Base-by-base conservation (phyloP, 345 rosid genomes). In the Rhizophora apiculata region DNA sequence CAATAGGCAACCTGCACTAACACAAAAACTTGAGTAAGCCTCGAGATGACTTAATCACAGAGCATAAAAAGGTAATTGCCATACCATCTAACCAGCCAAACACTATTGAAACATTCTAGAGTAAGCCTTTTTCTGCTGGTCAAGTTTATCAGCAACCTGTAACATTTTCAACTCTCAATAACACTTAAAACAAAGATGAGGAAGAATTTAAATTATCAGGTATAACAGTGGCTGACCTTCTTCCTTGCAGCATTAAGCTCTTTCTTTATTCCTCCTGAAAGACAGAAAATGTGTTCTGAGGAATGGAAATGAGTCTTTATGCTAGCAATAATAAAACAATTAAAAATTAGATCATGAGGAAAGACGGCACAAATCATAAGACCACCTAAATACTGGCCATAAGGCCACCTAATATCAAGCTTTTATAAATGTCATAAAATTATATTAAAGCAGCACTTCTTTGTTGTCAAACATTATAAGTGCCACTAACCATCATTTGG, bases 401-500 rank as follows among this genome's bases (percentile, higher is more conserved):
- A 22, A 22, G 4, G 24, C 60, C 4, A 55, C 60, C 29, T 8
- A 55, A 21, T 55, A 24, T 55, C 30, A 22, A 55, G 49, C 49
- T 22, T 55, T 26, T 9, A 22, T 0, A 21, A 2, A 21, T 3
- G 3, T 55, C 60, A 55, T 26, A 21, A 55, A 26, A 43, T 43
- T 19, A 22, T 55, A 55, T 55, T 1, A 8, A 55, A 55, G 60
- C 60, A 55, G 24, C 60, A 55, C 30, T 22, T 55, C 60, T 21
- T 55, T 22, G 6, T 55, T 7, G 51, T 36, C 53, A 55, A 30
- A 22, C 60, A 51, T 43, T 43, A n/a, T 36, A 19, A 39, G 37
- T 20, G 61, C 32, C 56, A 70, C 83, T 68, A 26, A 92, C 96
- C 86, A 63, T 92, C 98, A 34, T 85, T 89, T 64, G 98, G 98